These are phyloP conservation scores for Hypoxylon sp. DNA, from an alignment of 2,329 filamentous ascomycete genomes.

Conservation along the genomic window DNA sequence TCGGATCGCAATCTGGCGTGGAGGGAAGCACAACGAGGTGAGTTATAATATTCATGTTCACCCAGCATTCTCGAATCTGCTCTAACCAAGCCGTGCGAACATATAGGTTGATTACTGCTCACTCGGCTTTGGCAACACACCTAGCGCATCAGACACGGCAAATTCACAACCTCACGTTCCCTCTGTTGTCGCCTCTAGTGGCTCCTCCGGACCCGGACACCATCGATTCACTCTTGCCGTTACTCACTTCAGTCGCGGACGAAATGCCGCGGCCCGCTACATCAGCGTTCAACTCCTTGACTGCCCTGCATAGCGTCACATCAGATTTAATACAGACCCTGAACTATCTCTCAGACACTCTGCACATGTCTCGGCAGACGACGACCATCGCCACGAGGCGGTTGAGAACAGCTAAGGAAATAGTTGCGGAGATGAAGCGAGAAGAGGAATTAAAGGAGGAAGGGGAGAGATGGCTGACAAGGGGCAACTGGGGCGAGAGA, in stretches of 20 bases:
- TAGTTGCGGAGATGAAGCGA: slow-evolving; percentile 85
- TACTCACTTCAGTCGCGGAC: slow-evolving; percentile 75
- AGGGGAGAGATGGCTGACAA: slow-evolving; percentile 84
- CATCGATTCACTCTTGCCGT: slow-evolving; percentile 77
- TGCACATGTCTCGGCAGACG: slow-evolving; percentile 94
- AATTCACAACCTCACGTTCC: slow-evolving; percentile 80
- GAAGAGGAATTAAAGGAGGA: slow-evolving; percentile 88
- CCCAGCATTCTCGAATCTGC: slow-evolving; percentile 5
- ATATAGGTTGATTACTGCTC: slow-evolving; percentile 78
- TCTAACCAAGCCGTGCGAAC: slow-evolving; percentile 11
- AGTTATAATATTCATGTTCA: slow-evolving; percentile 44
- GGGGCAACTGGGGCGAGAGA: slow-evolving; percentile 85
- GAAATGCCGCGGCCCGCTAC: slow-evolving; percentile 76
- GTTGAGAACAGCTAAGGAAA: slow-evolving; percentile 84
- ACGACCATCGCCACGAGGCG: slow-evolving; percentile 85
- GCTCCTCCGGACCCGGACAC: slow-evolving; percentile 73
- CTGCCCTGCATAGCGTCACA: slow-evolving; percentile 78
- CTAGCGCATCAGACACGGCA: slow-evolving; percentile 81
- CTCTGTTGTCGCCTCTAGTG: slow-evolving; percentile 77
- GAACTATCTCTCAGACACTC: slow-evolving; percentile 87
- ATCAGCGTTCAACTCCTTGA: slow-evolving; percentile 74
- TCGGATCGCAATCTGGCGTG: slow-evolving; percentile 80
- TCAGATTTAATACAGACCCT: slow-evolving; percentile 83
- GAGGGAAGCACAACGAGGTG: slow-evolving; percentile 81
- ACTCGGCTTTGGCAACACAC: slow-evolving; percentile 81